Conservation (phyloP, 1,284 basidiomycete genomes). For the Fomitopsis schrenkii region DNA sequence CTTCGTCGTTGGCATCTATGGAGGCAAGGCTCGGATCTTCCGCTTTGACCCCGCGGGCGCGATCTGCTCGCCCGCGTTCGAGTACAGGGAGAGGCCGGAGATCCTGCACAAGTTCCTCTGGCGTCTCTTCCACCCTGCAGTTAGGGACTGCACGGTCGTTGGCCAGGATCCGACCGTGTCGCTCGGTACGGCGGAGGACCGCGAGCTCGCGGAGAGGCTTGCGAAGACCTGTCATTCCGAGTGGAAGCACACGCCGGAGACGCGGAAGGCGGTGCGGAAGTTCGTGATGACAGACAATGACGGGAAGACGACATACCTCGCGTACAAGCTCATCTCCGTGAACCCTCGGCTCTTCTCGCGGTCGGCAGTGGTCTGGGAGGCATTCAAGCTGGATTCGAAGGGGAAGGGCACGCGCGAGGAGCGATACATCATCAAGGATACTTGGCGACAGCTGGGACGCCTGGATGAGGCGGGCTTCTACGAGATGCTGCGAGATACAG, state of each 20-base stretch:
- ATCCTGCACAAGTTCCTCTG: neutral
- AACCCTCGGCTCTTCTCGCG: conserved; percentile 11
- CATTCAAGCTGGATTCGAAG: neutral
- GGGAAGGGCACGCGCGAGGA: neutral
- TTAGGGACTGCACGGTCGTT: neutral
- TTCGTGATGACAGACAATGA: neutral
- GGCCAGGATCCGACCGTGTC: neutral
- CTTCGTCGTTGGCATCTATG: conserved; percentile 12
- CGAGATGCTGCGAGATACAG: too few species aligned
- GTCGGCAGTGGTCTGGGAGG: neutral
- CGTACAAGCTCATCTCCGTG: neutral
- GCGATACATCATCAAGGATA: neutral
- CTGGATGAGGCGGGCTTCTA: neutral
- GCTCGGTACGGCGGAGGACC: neutral
- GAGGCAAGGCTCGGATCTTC: conserved; percentile 4
- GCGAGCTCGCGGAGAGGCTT: neutral
- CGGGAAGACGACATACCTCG: neutral
- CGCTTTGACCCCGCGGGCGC: conserved; percentile 8
- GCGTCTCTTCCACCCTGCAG: neutral
- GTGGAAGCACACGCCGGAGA: neutral
- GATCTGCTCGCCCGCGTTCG: neutral
- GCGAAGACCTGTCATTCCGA: neutral
- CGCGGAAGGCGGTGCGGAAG: neutral
- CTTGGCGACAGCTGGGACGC: neutral
- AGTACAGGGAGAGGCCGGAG: neutral